phyloP scores from a whole-genome alignment of 371 early-diverging fungal genomes.

The Blyttiomyces sp. region DNA sequence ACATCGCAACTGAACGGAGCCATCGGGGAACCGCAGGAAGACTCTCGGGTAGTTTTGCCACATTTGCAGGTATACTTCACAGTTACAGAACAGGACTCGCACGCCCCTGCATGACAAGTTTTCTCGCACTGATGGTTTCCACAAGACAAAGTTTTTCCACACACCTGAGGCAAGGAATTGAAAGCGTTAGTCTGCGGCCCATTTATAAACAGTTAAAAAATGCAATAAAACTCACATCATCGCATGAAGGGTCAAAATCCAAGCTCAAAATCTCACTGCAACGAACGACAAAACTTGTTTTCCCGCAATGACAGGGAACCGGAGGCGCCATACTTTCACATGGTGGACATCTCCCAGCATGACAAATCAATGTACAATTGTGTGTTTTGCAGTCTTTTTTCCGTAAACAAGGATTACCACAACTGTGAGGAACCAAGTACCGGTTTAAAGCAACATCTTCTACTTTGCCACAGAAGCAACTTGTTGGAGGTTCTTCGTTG shows the following conservation, averaged over 20 bases:
- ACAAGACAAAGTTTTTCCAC: slow-evolving; percentile 31
- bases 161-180: no score
- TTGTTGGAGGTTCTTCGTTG: slow-evolving; percentile 58
- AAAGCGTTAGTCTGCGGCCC: no score
- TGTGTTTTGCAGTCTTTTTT: slow-evolving; percentile 61
- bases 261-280: slow-evolving; percentile 38
- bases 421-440: slow-evolving; percentile 78
- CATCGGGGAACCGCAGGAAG: slow-evolving; percentile 24
- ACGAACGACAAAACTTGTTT: slow-evolving; percentile 44
- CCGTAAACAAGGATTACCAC: slow-evolving; percentile 69
- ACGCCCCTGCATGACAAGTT: slow-evolving; percentile 33
- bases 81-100: slow-evolving; percentile 28
- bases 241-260: slow-evolving; percentile 54
- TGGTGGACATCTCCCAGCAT: slow-evolving; percentile 93
- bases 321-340: slow-evolving; percentile 77
- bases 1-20: slow-evolving; percentile 23
- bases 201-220: background rate
- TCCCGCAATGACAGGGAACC: slow-evolving; percentile 80
- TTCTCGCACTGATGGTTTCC: slow-evolving; percentile 31
- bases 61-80: slow-evolving; percentile 28
- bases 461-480: slow-evolving; percentile 89
- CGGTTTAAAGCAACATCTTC: slow-evolving; percentile 62
- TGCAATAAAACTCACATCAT: slow-evolving; percentile 27
- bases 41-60: slow-evolving; percentile 16
- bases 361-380: slow-evolving; percentile 61